Conservation (phyloP, 768 basidiomycete genomes). For the Tephrocybe sp. region DNA sequence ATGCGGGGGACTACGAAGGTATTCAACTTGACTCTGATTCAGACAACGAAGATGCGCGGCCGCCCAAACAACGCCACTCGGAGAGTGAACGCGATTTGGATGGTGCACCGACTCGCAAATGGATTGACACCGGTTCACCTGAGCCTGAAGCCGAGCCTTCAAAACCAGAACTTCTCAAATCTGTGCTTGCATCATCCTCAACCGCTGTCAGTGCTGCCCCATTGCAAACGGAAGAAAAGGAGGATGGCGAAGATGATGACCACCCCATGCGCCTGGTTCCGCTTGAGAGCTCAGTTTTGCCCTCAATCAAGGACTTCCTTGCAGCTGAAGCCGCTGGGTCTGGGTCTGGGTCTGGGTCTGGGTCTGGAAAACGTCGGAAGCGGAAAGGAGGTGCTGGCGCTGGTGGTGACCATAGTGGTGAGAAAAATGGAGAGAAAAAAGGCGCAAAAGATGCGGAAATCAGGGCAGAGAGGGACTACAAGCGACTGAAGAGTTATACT, state of each 20-base stretch:
- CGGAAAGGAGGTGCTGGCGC: conserved; percentile 45
- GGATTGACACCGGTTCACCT: conserved; percentile 40
- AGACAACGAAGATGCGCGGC: conserved; percentile 45
- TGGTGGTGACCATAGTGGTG: conserved; percentile 42
- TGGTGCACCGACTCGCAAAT: conserved; percentile 25
- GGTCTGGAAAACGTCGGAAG: conserved; percentile 65
- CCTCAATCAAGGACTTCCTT: conserved; percentile 81
- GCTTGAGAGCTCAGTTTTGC: conserved; percentile 74
- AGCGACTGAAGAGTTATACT: conserved; percentile 43
- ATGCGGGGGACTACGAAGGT: conserved; percentile 79
- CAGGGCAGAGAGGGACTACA: conserved; percentile 55
- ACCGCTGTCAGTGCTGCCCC: background rate
- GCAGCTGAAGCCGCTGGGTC: conserved; percentile 66
- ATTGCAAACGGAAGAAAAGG: conserved; percentile 28
- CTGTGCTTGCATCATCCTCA: conserved; percentile 10
- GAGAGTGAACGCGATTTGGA: background rate
- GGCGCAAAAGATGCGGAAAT: conserved; percentile 32
- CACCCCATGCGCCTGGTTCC: conserved; percentile 60
- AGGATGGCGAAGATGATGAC: conserved; percentile 41
- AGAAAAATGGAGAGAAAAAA: conserved; percentile 33
- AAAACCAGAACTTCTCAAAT: conserved; percentile 12
- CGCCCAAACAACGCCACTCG: background rate
- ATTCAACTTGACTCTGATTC: conserved; percentile 53
- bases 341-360: conserved; percentile 51
- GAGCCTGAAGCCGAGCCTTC: conserved; percentile 27